These are phyloP conservation scores for Atkinsonella hypoxylon DNA, from an alignment of 2,329 filamentous ascomycete species.

Conservation along the genomic window DNA sequence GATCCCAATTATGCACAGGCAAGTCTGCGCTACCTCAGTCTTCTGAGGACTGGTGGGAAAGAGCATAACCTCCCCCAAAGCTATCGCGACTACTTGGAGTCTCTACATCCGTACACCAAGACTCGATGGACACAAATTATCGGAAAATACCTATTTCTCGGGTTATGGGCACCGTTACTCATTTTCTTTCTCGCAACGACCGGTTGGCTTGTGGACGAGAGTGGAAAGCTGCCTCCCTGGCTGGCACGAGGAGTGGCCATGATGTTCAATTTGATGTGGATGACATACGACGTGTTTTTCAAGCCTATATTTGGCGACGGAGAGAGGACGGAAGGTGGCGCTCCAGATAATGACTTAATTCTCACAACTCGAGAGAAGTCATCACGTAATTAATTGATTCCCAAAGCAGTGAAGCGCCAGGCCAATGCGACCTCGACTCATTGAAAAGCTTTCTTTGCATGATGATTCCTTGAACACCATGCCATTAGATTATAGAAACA, in stretches of 20 bases:
- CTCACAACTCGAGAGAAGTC: neutral
- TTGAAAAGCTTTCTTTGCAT: too few relatives aligned
- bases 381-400: neutral
- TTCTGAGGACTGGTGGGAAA: conserved; percentile 64
- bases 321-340: conserved; percentile 44
- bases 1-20: conserved; percentile 67
- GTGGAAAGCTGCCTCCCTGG: conserved; percentile 60
- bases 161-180: conserved; percentile 45
- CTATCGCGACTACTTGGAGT: conserved; percentile 62
- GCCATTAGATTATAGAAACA: too few relatives aligned
- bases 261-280: conserved; percentile 39
- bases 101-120: conserved; percentile 56
- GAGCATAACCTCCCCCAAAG: conserved; percentile 71
- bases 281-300: conserved; percentile 31
- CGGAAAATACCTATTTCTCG: conserved; percentile 51
- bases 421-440: too few relatives aligned
- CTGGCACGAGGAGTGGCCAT: conserved; percentile 37
- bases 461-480: too few relatives aligned
- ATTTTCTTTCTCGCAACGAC: conserved; percentile 32
- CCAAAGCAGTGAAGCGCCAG: too few relatives aligned
- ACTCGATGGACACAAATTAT: conserved; percentile 56
- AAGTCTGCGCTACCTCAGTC: conserved; percentile 69
- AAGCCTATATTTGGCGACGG: conserved; percentile 72
- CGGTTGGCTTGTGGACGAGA: conserved; percentile 46
- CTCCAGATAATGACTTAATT: neutral